Base-by-base conservation (phyloP, 2,329 filamentous ascomycete genomes). In the Diplodia scrobiculata region DNA sequence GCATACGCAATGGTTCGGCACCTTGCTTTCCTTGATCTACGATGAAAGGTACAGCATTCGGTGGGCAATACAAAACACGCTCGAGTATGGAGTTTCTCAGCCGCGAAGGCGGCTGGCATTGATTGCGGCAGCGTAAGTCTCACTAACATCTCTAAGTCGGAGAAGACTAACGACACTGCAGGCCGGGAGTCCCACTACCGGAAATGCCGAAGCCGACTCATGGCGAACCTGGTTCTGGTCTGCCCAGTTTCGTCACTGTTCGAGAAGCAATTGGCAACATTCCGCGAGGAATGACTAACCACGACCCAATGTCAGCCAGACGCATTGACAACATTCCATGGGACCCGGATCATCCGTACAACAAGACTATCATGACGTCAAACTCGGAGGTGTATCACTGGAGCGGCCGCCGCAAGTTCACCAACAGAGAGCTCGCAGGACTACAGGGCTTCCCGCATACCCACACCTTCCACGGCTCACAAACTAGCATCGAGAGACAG, bases 21-120 rank as follows among this genome's bases (percentile, higher is more conserved):
- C 92, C 85, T 0, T 87, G 86, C 72, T 87, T 84, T 38, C 74
- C 76, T 32, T 82, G 80, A 52, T 68, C 6, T 17, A 32, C 1
- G 27, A 29, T 1, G 27, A 36, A 41, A 54, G 67, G 1, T 68
- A 68, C 7, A 25, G 6, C n/a, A 13, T 67, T 2, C 1, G 41
- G 1, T 68, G 54, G 52, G 19, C 27, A 0, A 29, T 54, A 1
- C 19, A 50, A 1, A 38, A 34, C 1, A 17, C 36, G 2, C 17
- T 14, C 2, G 65, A 53, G 4, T 59, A 55, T 14, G 55, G 65
- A 2, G 14, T 67, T 2, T 5, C 65, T 1, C 67, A 68, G 36
- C 50, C 51, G 5, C 25, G 67, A 1, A 27, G 36, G 10, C 47
- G 67, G 7, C 14, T 68, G 4, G 29, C 48, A 0, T 10, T 68